Percentiles rank a stretch among this genome's conserved stretches.
These are phyloP conservation scores for Nephelium lappaceum DNA, from an alignment of 345 rosid species.

Conservation along the genomic window DNA sequence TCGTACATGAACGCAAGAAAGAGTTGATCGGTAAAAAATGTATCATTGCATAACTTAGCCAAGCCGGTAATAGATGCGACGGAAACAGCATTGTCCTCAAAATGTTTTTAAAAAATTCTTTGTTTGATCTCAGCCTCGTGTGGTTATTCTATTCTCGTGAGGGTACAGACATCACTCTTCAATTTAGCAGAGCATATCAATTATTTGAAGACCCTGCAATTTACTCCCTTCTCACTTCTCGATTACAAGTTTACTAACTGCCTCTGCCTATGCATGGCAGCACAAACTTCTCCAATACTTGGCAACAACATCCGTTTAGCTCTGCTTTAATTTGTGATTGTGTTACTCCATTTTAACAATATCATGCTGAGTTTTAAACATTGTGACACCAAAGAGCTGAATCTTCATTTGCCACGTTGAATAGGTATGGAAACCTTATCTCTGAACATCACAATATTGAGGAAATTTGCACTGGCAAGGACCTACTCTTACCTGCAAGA, in stretches of 20 bases:
- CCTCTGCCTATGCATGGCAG: background rate
- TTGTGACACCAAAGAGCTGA: background rate
- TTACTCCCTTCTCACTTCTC: background rate
- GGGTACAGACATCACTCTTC: background rate
- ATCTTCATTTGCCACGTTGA: background rate
- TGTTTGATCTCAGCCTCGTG: background rate
- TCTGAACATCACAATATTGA: slow-evolving; percentile 74
- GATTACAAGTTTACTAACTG: no score
- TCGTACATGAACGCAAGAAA: background rate
- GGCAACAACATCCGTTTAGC: background rate
- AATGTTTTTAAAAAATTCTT: background rate
- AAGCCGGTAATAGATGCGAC: background rate
- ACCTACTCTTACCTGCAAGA: slow-evolving; percentile 66
- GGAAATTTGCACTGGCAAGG: slow-evolving; percentile 78
- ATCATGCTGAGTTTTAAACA: background rate
- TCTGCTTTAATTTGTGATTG: background rate
- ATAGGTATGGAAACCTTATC: slow-evolving; percentile 15
- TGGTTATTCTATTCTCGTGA: background rate
- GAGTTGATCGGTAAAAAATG: background rate
- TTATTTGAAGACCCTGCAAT: background rate
- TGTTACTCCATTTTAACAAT: background rate
- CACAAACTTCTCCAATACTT: background rate
- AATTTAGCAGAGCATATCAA: background rate
- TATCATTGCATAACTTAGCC: background rate
- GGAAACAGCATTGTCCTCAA: background rate